A percentile compares a stretch with the other conserved stretches of the same genome.
Evolutionary conservation across 768 basidiomycete genomes (phyloP).

Genomic region (Amanita exitialis): DNA sequence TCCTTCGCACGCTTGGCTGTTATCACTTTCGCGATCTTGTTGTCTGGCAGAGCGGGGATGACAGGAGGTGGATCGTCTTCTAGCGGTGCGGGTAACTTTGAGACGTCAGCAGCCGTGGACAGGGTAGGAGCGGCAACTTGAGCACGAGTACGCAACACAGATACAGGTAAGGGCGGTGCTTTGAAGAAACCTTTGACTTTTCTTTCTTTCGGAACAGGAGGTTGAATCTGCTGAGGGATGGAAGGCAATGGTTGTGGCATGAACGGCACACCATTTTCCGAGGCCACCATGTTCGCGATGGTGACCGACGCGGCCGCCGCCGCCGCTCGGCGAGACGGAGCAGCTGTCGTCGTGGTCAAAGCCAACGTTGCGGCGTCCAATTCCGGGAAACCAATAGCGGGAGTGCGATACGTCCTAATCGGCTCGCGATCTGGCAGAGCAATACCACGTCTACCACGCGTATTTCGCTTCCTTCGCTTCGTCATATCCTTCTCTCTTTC

Average conservation of each 20-base stretch:
- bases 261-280: conserved; percentile 70
- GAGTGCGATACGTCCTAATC: conserved; percentile 83
- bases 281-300: conserved; percentile 90
- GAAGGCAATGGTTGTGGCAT: conserved; percentile 33
- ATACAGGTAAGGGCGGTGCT: conserved; percentile 46
- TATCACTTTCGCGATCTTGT: conserved; percentile 33
- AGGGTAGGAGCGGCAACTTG: conserved; percentile 46
- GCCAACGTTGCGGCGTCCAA: conserved; percentile 64
- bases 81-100: conserved; percentile 45
- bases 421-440: conserved; percentile 90
- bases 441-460: conserved; percentile 71
- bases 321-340: conserved; percentile 73
- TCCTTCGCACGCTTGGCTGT: conserved; percentile 62
- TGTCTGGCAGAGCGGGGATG: conserved; percentile 30
- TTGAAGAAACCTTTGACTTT: conserved; percentile 57
- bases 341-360: conserved; percentile 50
- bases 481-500: conserved; percentile 91
- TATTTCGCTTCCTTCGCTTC: conserved; percentile 77
- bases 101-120: conserved; percentile 60
- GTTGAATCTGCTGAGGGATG: conserved; percentile 23
- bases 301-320: conserved; percentile 75
- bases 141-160: conserved; percentile 53
- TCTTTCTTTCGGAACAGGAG: conserved; percentile 10
- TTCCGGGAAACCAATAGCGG: conserved; percentile 78
- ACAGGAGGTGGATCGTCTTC: conserved; percentile 43